Percentiles rank a stretch among this genome's conserved stretches.
phyloP scores from a whole-genome alignment of 768 basidiomycete genomes.

The Tylopilus plumbeoviolaceoides region DNA sequence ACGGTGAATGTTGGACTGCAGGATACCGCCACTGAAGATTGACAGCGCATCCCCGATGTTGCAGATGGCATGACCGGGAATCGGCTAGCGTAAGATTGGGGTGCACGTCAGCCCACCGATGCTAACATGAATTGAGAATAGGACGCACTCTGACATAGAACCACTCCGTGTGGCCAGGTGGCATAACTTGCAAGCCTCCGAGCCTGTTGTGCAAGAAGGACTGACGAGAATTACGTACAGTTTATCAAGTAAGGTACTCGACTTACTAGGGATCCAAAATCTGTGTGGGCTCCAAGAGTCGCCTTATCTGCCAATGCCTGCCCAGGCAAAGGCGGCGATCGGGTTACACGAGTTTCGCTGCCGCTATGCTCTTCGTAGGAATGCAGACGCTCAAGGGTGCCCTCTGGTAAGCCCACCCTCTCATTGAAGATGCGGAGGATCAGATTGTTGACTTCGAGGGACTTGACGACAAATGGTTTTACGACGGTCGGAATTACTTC shows the following conservation, averaged over 20 bases:
- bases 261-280: conserved; percentile 61
- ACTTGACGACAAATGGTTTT: conserved; percentile 53
- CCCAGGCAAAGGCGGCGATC: conserved; percentile 38
- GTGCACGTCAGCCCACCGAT: not conserved
- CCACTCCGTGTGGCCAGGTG: conserved; percentile 59
- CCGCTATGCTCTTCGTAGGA: conserved; percentile 44
- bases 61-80: conserved; percentile 56
- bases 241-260: conserved; percentile 12
- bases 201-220: conserved; percentile 68
- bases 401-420: conserved; percentile 48
- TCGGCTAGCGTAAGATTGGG: conserved; percentile 31
- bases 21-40: conserved; percentile 59
- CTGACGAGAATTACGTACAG: conserved; percentile 26
- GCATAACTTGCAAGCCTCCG: conserved; percentile 66
- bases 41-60: conserved; percentile 61
- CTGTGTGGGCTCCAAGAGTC: conserved; percentile 65
- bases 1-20: conserved; percentile 61
- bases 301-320: conserved; percentile 30
- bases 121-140: not conserved
- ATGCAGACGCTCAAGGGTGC: conserved; percentile 44
- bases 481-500: conserved; percentile 47
- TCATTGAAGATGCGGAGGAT: conserved; percentile 56
- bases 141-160: conserved; percentile 55
- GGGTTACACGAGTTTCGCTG: conserved; percentile 55
- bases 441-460: conserved; percentile 50